These are phyloP conservation scores for Exobasidium cylindrosporum DNA, from an alignment of 1,284 basidiomycete genomes.

Conservation along the genomic window DNA sequence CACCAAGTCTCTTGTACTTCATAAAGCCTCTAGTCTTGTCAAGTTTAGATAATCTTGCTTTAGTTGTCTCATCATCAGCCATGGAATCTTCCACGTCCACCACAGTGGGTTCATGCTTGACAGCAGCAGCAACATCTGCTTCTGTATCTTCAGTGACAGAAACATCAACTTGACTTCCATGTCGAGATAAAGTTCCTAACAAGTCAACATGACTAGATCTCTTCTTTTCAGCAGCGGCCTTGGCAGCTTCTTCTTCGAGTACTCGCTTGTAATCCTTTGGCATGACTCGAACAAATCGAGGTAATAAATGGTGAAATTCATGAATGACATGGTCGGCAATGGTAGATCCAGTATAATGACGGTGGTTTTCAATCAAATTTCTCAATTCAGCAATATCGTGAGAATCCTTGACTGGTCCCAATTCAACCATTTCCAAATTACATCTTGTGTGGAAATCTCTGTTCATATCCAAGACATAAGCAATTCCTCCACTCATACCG, in stretches of 20 bases:
- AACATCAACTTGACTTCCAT: slow-evolving; percentile 47
- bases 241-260: slow-evolving; percentile 51
- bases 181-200: slow-evolving; percentile 49
- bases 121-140: slow-evolving; percentile 29
- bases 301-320: slow-evolving; percentile 50
- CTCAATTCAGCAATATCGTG: slow-evolving; percentile 52
- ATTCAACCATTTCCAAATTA: slow-evolving; percentile 52
- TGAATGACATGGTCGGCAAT: slow-evolving; percentile 48
- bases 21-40: slow-evolving; percentile 54
- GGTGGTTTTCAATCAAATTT: slow-evolving; percentile 53
- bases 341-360: slow-evolving; percentile 50
- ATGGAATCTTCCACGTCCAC: slow-evolving; percentile 52
- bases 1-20: slow-evolving; percentile 52
- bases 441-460: slow-evolving; percentile 46
- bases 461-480: slow-evolving; percentile 52
- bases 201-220: slow-evolving; percentile 52
- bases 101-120: slow-evolving; percentile 42
- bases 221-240: slow-evolving; percentile 53
- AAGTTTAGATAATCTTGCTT: slow-evolving; percentile 45
- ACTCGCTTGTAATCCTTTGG: slow-evolving; percentile 52
- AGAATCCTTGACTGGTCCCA: slow-evolving; percentile 46
- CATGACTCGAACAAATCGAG: slow-evolving; percentile 52
- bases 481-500: slow-evolving; percentile 49
- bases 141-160: slow-evolving; percentile 29
- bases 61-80: slow-evolving; percentile 50